Evolutionary conservation across 2,329 filamentous ascomycete genomes (phyloP).

Genomic region (Macrophomina pseudophaseolina): DNA sequence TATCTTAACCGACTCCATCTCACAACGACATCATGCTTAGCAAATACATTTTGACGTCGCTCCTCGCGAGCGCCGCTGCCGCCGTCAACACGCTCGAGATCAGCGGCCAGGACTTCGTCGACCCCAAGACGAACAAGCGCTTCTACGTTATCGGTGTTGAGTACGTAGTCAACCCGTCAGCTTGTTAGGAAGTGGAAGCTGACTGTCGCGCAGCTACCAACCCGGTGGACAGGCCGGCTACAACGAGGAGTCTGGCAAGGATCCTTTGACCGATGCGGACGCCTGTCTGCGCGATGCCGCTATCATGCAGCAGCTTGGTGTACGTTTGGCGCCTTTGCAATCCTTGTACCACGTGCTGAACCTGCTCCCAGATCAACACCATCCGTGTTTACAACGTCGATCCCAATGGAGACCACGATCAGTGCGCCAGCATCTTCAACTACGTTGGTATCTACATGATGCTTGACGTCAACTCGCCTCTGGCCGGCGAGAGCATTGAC

Average conservation of each 20-base stretch:
- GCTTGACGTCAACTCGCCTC: slow-evolving; percentile 68
- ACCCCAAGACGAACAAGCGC: slow-evolving; percentile 61
- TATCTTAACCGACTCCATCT: slow-evolving; percentile 3
- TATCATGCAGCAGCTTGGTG: slow-evolving; percentile 66
- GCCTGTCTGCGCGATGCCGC: slow-evolving; percentile 67
- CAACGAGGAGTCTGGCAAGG: slow-evolving; percentile 53
- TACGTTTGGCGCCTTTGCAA: slow-evolving; percentile 36
- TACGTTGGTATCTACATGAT: slow-evolving; percentile 70
- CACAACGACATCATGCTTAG: slow-evolving; percentile 22
- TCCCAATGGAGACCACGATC: slow-evolving; percentile 63
- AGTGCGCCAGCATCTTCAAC: slow-evolving; percentile 69
- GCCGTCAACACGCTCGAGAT: slow-evolving; percentile 64
- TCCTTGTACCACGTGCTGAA: slow-evolving; percentile 18
- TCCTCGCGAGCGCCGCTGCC: slow-evolving; percentile 49
- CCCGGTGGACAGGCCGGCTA: slow-evolving; percentile 66
- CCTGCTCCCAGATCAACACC: slow-evolving; percentile 57
- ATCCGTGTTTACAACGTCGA: slow-evolving; percentile 70
- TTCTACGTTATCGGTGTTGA: slow-evolving; percentile 68
- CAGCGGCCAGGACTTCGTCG: slow-evolving; percentile 65
- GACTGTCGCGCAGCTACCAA: slow-evolving; percentile 57
- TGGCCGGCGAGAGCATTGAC: slow-evolving; percentile 62
- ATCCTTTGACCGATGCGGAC: slow-evolving; percentile 63
- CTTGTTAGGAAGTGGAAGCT: background rate
- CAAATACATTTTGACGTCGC: slow-evolving; percentile 24
- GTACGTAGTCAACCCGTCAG: slow-evolving; percentile 42